Base-by-base conservation (phyloP, 352 stramenopile genomes). In the Phytophthora brassicae region DNA sequence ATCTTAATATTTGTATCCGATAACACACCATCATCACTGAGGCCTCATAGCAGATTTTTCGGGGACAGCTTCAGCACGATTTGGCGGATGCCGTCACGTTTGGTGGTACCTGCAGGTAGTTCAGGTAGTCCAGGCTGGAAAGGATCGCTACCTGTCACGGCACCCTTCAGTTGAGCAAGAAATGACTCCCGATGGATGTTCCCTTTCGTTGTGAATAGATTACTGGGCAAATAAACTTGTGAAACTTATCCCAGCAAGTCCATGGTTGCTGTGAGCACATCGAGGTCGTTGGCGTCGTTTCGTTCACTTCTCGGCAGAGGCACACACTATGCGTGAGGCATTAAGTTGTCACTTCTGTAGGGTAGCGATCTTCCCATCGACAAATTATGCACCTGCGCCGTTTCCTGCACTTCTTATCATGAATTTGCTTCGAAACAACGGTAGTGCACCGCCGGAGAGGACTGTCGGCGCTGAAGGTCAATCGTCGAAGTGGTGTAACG, bases 161-260 rank as follows among this genome's bases (percentile, higher is more conserved):
- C 16, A 38, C 16, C 11, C 31, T 38, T 38, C 8, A 13, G 4
- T 12, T 38, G 31, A 38, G 31, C 31, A 38, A 38, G 31, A 16
- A 12, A 6, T 16, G 31, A 38, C 2, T 12, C 8, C 31, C 31
- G 3, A 16, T 12, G 31, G 16, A 38, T 38, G 7, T 16, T 12
- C 8, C 36, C 24, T 20, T 38, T 49, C 16, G 24, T 38, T 5
- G 36, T 42, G n/a, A 47, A 47, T 29, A 47, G 41, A 9, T 17
- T 35, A 12, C 29, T 58, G 16, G 38, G 50, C 16, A 49, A 58
- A 19, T 57, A 57, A 17, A 57, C 28, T 31, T 14, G 12, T 58
- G 38, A 26, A 29, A 49, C 19, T 58, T 58, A 41, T 58, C 38
- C 38, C 51, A 58, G 24, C 51, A 58, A 14, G 38, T 59, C 35